phyloP scores from a whole-genome alignment of 495 filamentous ascomycete genomes.

The Trichoderma orchidacearum region DNA sequence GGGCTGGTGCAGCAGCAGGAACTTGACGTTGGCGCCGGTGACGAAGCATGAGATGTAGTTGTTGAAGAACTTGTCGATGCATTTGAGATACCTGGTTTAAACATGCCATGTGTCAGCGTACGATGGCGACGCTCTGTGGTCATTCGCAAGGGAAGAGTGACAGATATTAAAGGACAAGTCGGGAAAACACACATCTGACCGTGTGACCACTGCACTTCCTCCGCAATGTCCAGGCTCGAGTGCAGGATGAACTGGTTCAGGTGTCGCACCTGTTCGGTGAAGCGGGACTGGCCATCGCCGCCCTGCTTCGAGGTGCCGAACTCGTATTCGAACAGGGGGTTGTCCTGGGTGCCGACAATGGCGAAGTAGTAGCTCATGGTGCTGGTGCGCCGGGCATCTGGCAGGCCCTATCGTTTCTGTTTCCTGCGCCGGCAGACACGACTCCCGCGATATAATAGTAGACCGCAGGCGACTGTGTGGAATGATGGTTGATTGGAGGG shows the following conservation, averaged over 20 bases:
- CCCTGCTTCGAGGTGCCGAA: conserved; percentile 92
- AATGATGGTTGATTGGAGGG: neutral
- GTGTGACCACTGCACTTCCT: conserved; percentile 84
- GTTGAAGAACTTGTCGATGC: conserved; percentile 84
- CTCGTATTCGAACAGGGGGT: conserved; percentile 86
- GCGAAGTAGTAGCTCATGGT: conserved; percentile 93
- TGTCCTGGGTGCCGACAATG: conserved; percentile 86
- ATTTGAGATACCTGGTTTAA: conserved; percentile 75
- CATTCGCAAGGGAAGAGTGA: neutral
- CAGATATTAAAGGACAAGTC: neutral
- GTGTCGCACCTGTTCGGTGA: conserved; percentile 70
- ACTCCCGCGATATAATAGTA: too few relatives aligned
- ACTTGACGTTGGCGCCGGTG: conserved; percentile 68
- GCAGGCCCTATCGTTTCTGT: conserved; percentile 2
- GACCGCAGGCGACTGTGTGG: too few relatives aligned
- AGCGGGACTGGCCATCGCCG: conserved; percentile 81
- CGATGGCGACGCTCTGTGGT: neutral
- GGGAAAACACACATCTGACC: conserved; percentile 50
- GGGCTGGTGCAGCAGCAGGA: conserved; percentile 80
- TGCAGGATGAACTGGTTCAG: conserved; percentile 98
- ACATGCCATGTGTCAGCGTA: neutral
- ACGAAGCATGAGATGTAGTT: conserved; percentile 86
- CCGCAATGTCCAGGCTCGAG: conserved; percentile 80
- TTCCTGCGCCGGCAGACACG: too few relatives aligned
- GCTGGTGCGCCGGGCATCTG: conserved; percentile 4